Percentiles rank a stretch among this genome's conserved stretches.
These are phyloP conservation scores for Mortierella sp. DNA, from an alignment of 371 early-diverging fungal species.

Conservation along the genomic window DNA sequence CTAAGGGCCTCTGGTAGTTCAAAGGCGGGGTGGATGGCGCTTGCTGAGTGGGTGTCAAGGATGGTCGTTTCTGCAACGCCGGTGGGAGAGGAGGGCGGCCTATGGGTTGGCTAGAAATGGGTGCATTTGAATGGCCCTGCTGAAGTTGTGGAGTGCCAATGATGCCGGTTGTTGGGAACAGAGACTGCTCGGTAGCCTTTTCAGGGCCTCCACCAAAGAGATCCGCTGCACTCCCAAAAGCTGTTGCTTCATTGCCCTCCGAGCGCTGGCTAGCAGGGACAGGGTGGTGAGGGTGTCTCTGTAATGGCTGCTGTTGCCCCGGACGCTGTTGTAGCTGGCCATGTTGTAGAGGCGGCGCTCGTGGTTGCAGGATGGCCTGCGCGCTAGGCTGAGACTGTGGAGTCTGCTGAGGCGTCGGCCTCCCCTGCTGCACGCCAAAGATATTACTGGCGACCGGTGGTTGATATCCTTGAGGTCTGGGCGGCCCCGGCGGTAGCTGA, in stretches of 20 bases:
- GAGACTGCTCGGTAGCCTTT: background rate
- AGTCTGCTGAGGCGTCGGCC: background rate
- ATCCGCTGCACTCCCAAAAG: slow-evolving; percentile 1
- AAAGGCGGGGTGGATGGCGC: no score
- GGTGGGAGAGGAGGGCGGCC: slow-evolving; percentile 6
- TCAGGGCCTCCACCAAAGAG: background rate
- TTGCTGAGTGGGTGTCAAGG: no score
- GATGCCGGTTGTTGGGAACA: background rate
- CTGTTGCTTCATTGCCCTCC: background rate
- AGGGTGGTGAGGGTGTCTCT: slow-evolving; percentile 9
- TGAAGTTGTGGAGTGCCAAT: background rate
- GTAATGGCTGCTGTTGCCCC: slow-evolving; percentile 2
- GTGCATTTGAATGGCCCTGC: background rate
- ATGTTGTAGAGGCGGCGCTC: background rate
- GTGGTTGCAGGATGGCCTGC: no score
- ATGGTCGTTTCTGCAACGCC: background rate
- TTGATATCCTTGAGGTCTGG: slow-evolving; percentile 8
- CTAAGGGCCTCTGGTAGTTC: no score
- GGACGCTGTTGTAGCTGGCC: slow-evolving; percentile 3
- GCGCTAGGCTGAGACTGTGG: slow-evolving; percentile 1
- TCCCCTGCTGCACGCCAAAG: slow-evolving; percentile 1
- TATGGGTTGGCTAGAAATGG: slow-evolving; percentile 1
- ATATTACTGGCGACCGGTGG: background rate
- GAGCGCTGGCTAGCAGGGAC: background rate
- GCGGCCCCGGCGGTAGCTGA: background rate